Percentiles rank a stretch among this genome's conserved stretches.
Evolutionary conservation across 2,329 filamentous ascomycete species (phyloP).

Genomic region (Incumbomyces lentus): DNA sequence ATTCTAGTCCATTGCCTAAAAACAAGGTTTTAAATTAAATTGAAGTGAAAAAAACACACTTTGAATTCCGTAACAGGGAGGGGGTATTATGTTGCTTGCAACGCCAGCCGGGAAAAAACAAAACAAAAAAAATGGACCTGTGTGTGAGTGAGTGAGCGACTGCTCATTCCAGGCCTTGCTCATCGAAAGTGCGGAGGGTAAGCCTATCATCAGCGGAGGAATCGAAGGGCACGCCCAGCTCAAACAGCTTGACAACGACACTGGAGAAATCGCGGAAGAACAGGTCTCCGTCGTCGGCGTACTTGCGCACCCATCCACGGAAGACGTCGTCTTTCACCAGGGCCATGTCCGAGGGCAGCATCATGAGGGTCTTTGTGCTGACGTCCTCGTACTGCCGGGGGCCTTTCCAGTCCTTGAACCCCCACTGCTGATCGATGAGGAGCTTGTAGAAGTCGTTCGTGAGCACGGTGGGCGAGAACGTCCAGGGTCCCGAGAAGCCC

Average conservation of each 20-base stretch:
- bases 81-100: too few species aligned
- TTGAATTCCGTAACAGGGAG: too few species aligned
- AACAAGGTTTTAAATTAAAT: too few species aligned
- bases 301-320: constrained; percentile 68
- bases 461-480: constrained; percentile 78
- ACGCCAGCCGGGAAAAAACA: too few species aligned
- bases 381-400: constrained; percentile 86
- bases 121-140: too few species aligned
- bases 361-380: constrained; percentile 82
- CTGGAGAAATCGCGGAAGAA: constrained; percentile 92
- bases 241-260: constrained; percentile 72
- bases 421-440: constrained; percentile 85
- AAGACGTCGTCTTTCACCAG: constrained; percentile 83
- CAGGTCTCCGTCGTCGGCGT: constrained; percentile 77
- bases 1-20: too few species aligned
- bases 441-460: constrained; percentile 94
- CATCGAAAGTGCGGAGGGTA: too few species aligned
- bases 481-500: constrained; percentile 83
- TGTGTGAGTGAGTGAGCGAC: too few species aligned
- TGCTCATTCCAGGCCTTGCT: too few species aligned
- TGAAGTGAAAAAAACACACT: too few species aligned
- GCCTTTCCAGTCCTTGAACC: constrained; percentile 81
- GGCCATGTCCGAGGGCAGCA: constrained; percentile 87
- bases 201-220: too few species aligned
- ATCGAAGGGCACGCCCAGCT: constrained; percentile 60